Base-by-base conservation (phyloP, 257 asterid genomes). In the Solanum medicagineum region DNA sequence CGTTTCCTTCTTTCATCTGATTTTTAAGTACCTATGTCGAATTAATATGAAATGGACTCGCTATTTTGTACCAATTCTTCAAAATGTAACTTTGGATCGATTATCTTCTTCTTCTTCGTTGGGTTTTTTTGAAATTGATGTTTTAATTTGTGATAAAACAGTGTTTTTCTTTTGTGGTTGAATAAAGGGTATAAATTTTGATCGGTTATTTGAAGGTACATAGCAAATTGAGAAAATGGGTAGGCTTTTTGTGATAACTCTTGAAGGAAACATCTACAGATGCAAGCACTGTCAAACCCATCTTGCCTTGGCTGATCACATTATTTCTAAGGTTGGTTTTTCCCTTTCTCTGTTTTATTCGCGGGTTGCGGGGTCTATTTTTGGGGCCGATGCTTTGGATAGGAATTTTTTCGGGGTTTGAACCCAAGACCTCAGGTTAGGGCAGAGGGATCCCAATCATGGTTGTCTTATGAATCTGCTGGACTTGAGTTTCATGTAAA, bases 231-330 rank as follows among this genome's bases (percentile, higher is more conserved):
- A 79, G 63, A 29, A 51, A 10, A 84, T 84, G 86, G 86, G 86
- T 62, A 56, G 86, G 60, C 86, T 81, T 17, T 85, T 60, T 77
- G 68, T 63, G 80, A 29, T 60, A 11, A 85, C 63, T 29, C 83
- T 85, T 77, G 84, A 85, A 57, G 87, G 87, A 22, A 60, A 13
- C 53, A 44, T 44, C 44, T 73, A 85, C 29, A 73, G 42, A 55
- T 74, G 86, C 86, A 84, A 71, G 60, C 54, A 85, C 68, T 85
- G 87, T 54, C 56, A 63, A 79, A 32, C 87, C 20, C 84, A 85
- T 85, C 45, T 85, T 1, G 77, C 87, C 5, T 54, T 75, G 82
- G 49, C 77, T 22, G 84, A 75, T 77, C 84, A 71, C 74, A 56
- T 84, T 42, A 84, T 84, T n/a, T 84, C 86, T 17, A 84, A 73